Evolutionary conservation across 768 basidiomycete species (phyloP), one percentile per base, ranked within the genome.

Genomic region (Gelatoporia subvermispora): DNA sequence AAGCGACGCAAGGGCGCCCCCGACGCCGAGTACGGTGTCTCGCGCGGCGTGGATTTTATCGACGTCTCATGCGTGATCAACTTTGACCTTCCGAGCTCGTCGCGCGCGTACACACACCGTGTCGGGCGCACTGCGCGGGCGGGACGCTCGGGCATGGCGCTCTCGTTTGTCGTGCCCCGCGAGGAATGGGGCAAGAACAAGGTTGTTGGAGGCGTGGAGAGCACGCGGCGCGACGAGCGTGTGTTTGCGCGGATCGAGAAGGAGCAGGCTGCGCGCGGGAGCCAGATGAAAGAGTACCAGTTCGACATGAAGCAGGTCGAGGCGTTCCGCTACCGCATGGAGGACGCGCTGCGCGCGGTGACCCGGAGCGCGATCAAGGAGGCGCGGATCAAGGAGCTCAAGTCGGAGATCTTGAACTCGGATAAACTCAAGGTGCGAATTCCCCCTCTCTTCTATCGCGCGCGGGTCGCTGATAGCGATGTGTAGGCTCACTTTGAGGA

Each of bases 241-340:
- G 81, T 89, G 8, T 92, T 91, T 70, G 72, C 68, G 50, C 76
- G 83, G 59, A 90, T 97, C 35, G 84, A 88, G 64, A 76, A 74
- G 54, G 82, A 88, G 59, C 88, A 93, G 60, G 80, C 72, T 7
- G 81, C 70, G 21, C 63, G 71, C 40, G 78, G 74, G 17, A 71
- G 72, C 49, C 69, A 76, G 50, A 67, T 93, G 53, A 88, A 90
- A 64, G 93, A 94, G 65, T 99, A 95, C 68, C 78, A 84, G 34
- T 97, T 97, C 59, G 93, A 96, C 51, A 88, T 88, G 85, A 89
- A 84, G 63, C 88, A 96, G 72, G 92, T 98, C 17, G 94, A 99
- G 59, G 93, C 91, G 18, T 99, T 99, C 71, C 73, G 94, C 61
- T 99, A 99, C 69, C 78, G 96, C 41, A 97, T 97, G 95, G 91